A percentile compares a stretch with the other conserved stretches of the same genome.
phyloP scores from a whole-genome alignment of 192 early-diverging fungal species.

The Globomyces pollinis-pini region DNA sequence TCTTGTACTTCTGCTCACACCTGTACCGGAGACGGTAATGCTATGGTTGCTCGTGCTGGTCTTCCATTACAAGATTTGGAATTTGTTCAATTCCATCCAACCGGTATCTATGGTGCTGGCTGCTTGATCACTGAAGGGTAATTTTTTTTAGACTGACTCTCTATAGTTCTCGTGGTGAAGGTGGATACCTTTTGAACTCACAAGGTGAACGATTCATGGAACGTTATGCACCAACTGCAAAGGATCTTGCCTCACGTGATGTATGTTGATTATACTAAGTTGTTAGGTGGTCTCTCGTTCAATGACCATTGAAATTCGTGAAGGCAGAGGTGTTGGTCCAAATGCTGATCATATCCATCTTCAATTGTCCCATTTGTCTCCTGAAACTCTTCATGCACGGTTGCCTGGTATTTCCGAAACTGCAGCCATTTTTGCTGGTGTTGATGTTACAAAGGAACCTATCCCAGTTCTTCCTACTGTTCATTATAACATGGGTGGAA shows the following conservation, averaged over 20 bases:
- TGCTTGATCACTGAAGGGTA: slow-evolving; percentile 98
- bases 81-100: slow-evolving; percentile 99
- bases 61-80: slow-evolving; percentile 97
- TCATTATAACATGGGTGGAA: slow-evolving; percentile 99
- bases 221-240: slow-evolving; percentile 96
- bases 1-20: slow-evolving; percentile 97
- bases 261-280: too few relatives aligned
- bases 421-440: slow-evolving; percentile 95
- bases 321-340: slow-evolving; percentile 93
- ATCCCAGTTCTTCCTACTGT: slow-evolving; percentile 98
- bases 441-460: slow-evolving; percentile 99
- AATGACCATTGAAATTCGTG: slow-evolving; percentile 97
- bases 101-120: slow-evolving; percentile 97
- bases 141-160: too few relatives aligned
- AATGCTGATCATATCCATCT: slow-evolving; percentile 95
- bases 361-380: slow-evolving; percentile 90
- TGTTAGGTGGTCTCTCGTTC: slow-evolving; percentile 97
- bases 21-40: slow-evolving; percentile 98
- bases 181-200: slow-evolving; percentile 92
- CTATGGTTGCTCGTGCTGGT: slow-evolving; percentile 95
- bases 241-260: slow-evolving; percentile 97
- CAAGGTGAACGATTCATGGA: slow-evolving; percentile 99
- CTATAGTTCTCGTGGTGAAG: slow-evolving; percentile 92
- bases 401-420: slow-evolving; percentile 99
- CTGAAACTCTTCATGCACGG: slow-evolving; percentile 77